phyloP scores from a whole-genome alignment of 768 basidiomycete genomes.

The Naganishia friedmannii region DNA sequence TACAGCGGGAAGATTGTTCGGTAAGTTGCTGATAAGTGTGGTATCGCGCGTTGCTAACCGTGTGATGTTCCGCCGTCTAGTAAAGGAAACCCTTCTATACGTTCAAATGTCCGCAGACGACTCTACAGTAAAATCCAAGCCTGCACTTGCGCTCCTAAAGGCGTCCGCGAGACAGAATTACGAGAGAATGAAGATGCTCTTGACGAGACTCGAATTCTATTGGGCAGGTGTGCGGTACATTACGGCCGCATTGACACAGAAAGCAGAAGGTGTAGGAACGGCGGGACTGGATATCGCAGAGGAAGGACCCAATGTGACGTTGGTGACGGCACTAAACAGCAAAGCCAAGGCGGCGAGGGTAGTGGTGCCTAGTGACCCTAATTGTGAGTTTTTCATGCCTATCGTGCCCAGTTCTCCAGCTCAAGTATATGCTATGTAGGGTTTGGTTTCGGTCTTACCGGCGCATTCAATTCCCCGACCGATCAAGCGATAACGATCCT shows the following conservation, averaged over 20 bases:
- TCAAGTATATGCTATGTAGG: constrained; percentile 11
- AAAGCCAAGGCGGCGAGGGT: constrained; percentile 15
- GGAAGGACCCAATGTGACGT: constrained; percentile 15
- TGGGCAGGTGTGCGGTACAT: constrained; percentile 36
- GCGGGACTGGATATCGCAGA: constrained; percentile 19
- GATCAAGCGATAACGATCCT: constrained; percentile 23
- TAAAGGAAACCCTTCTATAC: constrained; percentile 21
- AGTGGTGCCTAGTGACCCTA: constrained; percentile 16
- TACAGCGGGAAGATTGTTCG: constrained; percentile 32
- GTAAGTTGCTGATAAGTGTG: constrained; percentile 25
- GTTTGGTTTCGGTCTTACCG: constrained; percentile 34
- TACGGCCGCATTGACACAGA: constrained; percentile 30
- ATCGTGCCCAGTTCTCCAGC: not conserved
- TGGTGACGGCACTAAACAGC: constrained; percentile 6
- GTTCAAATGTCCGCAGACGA: constrained; percentile 7
- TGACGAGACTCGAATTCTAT: constrained; percentile 25
- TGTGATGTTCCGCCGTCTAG: not conserved
- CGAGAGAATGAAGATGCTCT: constrained; percentile 18
- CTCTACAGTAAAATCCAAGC: constrained; percentile 6
- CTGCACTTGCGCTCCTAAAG: constrained; percentile 6
- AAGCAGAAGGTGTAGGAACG: constrained; percentile 30
- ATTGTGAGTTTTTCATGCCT: not conserved
- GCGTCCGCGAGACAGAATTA: constrained; percentile 14
- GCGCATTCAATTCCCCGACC: constrained; percentile 32
- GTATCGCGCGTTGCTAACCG: not conserved